Evolutionary conservation across 2,329 filamentous ascomycete species (phyloP), one percentile per base, ranked within the genome.

Genomic region (Aureobasidium sp.): DNA sequence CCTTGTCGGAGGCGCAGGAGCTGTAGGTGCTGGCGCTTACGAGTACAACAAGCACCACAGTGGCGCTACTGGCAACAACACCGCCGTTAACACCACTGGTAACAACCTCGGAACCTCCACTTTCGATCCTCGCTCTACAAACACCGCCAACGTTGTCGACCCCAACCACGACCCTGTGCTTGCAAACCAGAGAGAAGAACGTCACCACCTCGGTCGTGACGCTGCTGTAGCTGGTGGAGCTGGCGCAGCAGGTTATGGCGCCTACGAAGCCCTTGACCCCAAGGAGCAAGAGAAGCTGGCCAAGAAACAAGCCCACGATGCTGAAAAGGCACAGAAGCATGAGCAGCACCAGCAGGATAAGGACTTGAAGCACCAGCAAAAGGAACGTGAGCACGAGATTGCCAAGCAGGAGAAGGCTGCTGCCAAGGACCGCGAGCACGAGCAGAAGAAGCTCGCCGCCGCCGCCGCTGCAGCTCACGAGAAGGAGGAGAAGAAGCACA

Each of bases 1-100:
- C 13, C 29, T 72, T 1, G 71, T 64, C 13, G 71, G 67, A 41
- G 72, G 70, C n/a, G 68, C 68, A 41, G 73, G 69, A 9, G 67
- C 69, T 44, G 70, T 68, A 30, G 72, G 68, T 29, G 55, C 63
- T 9, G 62, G 57, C 29, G 55, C 42, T 9, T 60, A 73, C 36
- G 70, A 75, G n/a, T 42, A 42, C 39, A 21, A 29, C n/a, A 49
- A 51, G 51, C 41, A 62, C 41, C 49, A 48, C 29, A 8, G n/a
- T 11, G 27, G 14, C 34, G 9, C 41, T 29, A 10, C 21, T 7
- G 30, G 21, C 9, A 16, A 54, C 13, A 21, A 21, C 21, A 21
- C 21, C 21, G 21, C 21, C 21, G 21, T 21, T 21, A 21, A 21
- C 21, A 21, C 21, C 21, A 21, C 21, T 21, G 21, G 21, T 21